Evolutionary conservation across 1,139 yeast genomes (phyloP).

Genomic region (Protomyces pachydermus): DNA sequence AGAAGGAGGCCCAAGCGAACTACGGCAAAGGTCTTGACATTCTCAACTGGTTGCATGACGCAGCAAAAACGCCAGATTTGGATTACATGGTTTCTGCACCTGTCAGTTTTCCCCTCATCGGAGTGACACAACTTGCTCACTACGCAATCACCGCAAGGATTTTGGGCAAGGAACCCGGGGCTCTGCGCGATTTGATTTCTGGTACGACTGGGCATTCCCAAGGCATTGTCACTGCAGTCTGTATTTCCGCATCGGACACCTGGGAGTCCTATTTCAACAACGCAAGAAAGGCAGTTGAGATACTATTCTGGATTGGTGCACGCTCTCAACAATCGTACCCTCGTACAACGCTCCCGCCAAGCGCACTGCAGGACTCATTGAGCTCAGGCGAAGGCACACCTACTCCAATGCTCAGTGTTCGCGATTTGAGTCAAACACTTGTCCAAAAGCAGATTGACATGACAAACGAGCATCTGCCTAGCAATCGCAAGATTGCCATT

Average conservation of each 20-base stretch:
- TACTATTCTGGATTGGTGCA: slow-evolving; percentile 88
- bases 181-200: slow-evolving; percentile 60
- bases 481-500: slow-evolving; percentile 81
- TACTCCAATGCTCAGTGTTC: slow-evolving; percentile 91
- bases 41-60: slow-evolving; percentile 75
- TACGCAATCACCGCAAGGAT: slow-evolving; percentile 81
- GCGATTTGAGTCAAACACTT: slow-evolving; percentile 76
- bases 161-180: slow-evolving; percentile 85
- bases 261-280: slow-evolving; percentile 77
- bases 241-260: slow-evolving; percentile 75
- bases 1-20: slow-evolving; percentile 75
- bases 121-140: slow-evolving; percentile 91
- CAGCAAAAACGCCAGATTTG: slow-evolving; percentile 81
- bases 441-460: slow-evolving; percentile 73
- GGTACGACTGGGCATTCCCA: slow-evolving; percentile 99
- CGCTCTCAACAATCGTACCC: slow-evolving; percentile 89
- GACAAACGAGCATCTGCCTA: slow-evolving; percentile 90
- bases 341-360: slow-evolving; percentile 88
- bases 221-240: slow-evolving; percentile 91
- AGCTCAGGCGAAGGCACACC: slow-evolving; percentile 96
- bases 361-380: slow-evolving; percentile 85
- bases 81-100: slow-evolving; percentile 89
- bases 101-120: slow-evolving; percentile 90
- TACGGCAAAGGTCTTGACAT: slow-evolving; percentile 92
- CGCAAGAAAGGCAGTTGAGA: slow-evolving; percentile 71